These are phyloP conservation scores for Didymella glomerata DNA, from an alignment of 2,329 filamentous ascomycete genomes.

Conservation along the genomic window DNA sequence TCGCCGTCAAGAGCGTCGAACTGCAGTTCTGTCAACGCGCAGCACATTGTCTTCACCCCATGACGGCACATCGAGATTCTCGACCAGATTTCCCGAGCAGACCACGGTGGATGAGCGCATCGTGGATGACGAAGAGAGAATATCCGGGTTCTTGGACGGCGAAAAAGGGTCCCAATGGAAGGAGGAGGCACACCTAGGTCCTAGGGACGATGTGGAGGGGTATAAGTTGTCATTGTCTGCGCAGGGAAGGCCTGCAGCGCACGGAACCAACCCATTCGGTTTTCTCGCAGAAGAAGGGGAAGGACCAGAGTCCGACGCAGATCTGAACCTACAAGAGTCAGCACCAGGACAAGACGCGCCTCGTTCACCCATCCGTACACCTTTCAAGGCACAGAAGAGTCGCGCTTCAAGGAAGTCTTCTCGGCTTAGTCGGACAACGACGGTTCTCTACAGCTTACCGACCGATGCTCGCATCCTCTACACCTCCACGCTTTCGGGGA, in stretches of 20 bases:
- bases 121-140: not conserved
- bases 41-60: not conserved
- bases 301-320: not conserved
- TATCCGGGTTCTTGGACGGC: not conserved
- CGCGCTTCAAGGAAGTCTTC: slow-evolving; percentile 27
- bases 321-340: no score
- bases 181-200: not conserved
- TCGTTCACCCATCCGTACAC: not conserved
- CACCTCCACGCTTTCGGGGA: slow-evolving; percentile 12
- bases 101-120: not conserved
- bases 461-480: slow-evolving; percentile 33
- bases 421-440: slow-evolving; percentile 33
- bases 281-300: not conserved
- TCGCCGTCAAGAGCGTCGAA: not conserved
- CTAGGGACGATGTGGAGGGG: not conserved
- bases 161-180: not conserved
- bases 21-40: slow-evolving; percentile 1
- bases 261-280: not conserved
- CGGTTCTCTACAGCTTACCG: slow-evolving; percentile 33
- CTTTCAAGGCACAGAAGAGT: slow-evolving; percentile 26
- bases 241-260: no score
- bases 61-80: slow-evolving; percentile 5
- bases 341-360: not conserved
- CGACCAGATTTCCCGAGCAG: slow-evolving; percentile 1
- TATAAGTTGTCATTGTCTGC: not conserved